Conservation (phyloP, 495 filamentous ascomycete species). For the Talaromyces thailandensis region DNA sequence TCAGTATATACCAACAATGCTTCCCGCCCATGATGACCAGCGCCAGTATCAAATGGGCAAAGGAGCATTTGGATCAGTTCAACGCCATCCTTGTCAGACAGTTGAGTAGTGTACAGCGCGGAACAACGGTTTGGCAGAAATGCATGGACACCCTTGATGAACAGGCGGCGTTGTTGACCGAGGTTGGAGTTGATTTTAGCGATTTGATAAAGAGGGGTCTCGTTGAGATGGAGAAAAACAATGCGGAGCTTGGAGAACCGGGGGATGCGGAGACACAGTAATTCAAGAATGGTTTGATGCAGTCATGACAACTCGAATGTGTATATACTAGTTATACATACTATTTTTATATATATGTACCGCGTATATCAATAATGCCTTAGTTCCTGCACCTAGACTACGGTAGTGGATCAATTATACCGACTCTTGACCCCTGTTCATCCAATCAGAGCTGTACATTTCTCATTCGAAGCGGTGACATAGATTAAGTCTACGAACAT, state of each 20-base stretch:
- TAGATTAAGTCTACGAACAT: not conserved
- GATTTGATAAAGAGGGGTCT: slow-evolving; percentile 49
- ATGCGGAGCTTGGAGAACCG: slow-evolving; percentile 2
- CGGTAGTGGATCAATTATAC: not conserved
- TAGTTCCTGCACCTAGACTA: not conserved
- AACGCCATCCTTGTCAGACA: slow-evolving; percentile 75
- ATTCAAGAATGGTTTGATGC: not conserved
- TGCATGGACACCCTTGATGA: slow-evolving; percentile 75
- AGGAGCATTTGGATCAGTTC: slow-evolving; percentile 83
- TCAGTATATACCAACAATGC: slow-evolving; percentile 78
- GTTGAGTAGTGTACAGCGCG: slow-evolving; percentile 67
- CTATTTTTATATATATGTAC: not conserved
- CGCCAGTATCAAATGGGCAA: slow-evolving; percentile 93
- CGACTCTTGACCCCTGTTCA: not conserved
- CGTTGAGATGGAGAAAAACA: slow-evolving; percentile 5
- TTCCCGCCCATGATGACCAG: slow-evolving; percentile 82
- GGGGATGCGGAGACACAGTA: slow-evolving; percentile 2
- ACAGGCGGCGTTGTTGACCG: slow-evolving; percentile 69
- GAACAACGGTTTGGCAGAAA: slow-evolving; percentile 62
- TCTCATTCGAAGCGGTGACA: not conserved
- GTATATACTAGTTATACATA: not conserved
- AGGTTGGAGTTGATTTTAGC: slow-evolving; percentile 86
- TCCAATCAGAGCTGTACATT: not conserved
- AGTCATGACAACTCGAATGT: not conserved
- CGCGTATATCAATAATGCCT: no score